Conservation (phyloP, 192 early-diverging fungal genomes). For the Coemansia sp. region DNA sequence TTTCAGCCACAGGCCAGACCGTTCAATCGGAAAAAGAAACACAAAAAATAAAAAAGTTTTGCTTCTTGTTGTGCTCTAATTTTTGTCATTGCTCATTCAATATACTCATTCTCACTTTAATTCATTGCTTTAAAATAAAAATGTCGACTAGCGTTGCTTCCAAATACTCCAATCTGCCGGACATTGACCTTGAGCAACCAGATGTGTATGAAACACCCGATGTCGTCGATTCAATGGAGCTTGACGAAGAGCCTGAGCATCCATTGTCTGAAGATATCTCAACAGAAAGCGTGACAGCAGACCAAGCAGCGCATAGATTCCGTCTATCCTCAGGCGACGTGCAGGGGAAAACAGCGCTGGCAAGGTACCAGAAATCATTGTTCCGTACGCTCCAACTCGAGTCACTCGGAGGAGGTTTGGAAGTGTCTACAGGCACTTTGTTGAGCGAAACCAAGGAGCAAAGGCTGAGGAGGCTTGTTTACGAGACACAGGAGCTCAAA, state of each 20-base stretch:
- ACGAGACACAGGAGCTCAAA: slow-evolving; percentile 80
- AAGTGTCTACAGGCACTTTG: slow-evolving; percentile 13
- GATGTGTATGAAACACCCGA: slow-evolving; percentile 90
- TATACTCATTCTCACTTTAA: too few relatives aligned
- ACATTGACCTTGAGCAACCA: slow-evolving; percentile 68
- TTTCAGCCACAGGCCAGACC: too few relatives aligned
- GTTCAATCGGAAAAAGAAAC: too few relatives aligned
- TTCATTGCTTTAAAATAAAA: not conserved
- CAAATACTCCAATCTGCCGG: slow-evolving; percentile 79
- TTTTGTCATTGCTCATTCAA: too few relatives aligned
- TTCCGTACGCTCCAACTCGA: slow-evolving; percentile 47
- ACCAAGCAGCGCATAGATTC: slow-evolving; percentile 32
- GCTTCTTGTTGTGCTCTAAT: too few relatives aligned
- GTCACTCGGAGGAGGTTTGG: slow-evolving; percentile 16
- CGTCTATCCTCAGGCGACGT: slow-evolving; percentile 27
- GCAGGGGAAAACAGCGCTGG: slow-evolving; percentile 19
- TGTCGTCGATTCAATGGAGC: slow-evolving; percentile 15
- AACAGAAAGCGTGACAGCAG: not conserved
- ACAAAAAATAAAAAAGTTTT: too few relatives aligned
- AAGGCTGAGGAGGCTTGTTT: slow-evolving; percentile 73
- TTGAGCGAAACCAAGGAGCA: slow-evolving; percentile 75
- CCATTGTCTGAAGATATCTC: slow-evolving; percentile 34
- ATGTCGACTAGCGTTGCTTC: slow-evolving; percentile 45
- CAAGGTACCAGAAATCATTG: slow-evolving; percentile 41
- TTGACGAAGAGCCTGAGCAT: slow-evolving; percentile 18